Evolutionary conservation across 352 stramenopile species (phyloP).

Genomic region (Globisporangium alternatum): DNA sequence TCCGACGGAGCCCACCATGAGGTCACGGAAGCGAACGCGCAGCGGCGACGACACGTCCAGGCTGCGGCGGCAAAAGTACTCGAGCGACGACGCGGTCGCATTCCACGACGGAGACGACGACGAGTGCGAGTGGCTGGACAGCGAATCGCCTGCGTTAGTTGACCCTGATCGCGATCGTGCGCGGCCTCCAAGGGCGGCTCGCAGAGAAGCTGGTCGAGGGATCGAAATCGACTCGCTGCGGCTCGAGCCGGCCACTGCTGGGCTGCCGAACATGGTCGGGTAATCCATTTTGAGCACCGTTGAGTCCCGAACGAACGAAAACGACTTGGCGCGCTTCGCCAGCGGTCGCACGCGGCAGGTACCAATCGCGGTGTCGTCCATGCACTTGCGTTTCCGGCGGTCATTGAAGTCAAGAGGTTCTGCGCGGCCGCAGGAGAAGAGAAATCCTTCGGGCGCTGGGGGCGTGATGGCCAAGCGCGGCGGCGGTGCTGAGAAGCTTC

Average conservation of each 20-base stretch:
- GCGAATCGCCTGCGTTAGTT: conserved; percentile 3
- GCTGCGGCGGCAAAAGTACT: conserved; percentile 66
- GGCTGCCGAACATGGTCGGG: conserved; percentile 10
- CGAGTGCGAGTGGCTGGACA: conserved; percentile 26
- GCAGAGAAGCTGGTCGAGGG: conserved; percentile 20
- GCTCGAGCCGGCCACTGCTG: background rate
- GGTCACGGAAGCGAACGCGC: conserved; percentile 51
- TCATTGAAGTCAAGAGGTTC: conserved; percentile 32
- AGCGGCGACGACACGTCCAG: conserved; percentile 67
- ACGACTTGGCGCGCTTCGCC: conserved; percentile 55
- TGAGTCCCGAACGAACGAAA: conserved; percentile 31
- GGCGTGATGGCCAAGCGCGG: conserved; percentile 1
- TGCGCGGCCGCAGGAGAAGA: conserved; percentile 13
- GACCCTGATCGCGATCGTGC: conserved; percentile 6
- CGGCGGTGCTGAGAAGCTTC: conserved; percentile 11
- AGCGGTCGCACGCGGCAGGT: conserved; percentile 42
- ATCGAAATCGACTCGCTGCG: conserved; percentile 58
- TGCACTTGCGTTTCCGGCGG: conserved; percentile 56
- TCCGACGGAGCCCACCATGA: conserved; percentile 55
- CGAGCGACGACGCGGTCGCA: conserved; percentile 29
- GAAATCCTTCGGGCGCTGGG: conserved; percentile 1
- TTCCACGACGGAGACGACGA: conserved; percentile 60
- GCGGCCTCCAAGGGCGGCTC: conserved; percentile 3
- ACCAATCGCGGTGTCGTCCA: conserved; percentile 28
- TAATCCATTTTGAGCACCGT: conserved; percentile 13